A percentile compares a stretch with the other conserved stretches of the same genome.
Conservation (phyloP, 805 yeast genomes). For the Myxozyma geophila region DNA sequence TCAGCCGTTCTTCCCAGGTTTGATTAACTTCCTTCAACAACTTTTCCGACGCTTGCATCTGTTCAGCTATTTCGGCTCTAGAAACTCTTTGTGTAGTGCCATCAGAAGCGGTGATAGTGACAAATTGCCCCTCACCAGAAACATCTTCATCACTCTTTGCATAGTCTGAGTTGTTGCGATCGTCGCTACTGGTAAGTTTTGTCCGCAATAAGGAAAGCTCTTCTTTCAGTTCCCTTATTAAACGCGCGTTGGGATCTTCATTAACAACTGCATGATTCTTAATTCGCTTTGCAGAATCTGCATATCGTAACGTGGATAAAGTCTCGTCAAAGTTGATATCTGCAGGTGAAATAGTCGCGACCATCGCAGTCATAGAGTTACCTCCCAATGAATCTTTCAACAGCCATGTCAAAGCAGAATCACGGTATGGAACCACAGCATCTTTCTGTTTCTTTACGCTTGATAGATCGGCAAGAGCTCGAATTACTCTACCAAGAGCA, state of each 20-base stretch:
- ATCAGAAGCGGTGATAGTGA: conserved; percentile 30
- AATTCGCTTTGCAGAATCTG: conserved; percentile 73
- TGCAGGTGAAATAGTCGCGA: conserved; percentile 83
- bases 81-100: conserved; percentile 28
- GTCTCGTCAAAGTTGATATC: conserved; percentile 70
- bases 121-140: conserved; percentile 3
- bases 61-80: conserved; percentile 34
- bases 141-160: neutral
- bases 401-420: conserved; percentile 74
- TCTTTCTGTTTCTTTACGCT: conserved; percentile 51
- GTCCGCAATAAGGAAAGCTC: conserved; percentile 38
- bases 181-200: conserved; percentile 16
- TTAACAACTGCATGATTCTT: conserved; percentile 63
- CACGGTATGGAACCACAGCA: conserved; percentile 61
- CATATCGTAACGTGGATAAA: conserved; percentile 74
- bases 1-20: conserved; percentile 42
- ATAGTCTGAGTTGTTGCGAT: neutral
- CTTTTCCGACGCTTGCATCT: conserved; percentile 37
- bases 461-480: conserved; percentile 57
- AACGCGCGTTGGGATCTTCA: conserved; percentile 45
- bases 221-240: conserved; percentile 39
- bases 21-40: conserved; percentile 39
- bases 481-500: conserved; percentile 73
- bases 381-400: conserved; percentile 80
- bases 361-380: conserved; percentile 82